A percentile compares a stretch with the other conserved stretches of the same genome.
Conservation (phyloP, 371 early-diverging fungal genomes). For the Massospora cicadina region DNA sequence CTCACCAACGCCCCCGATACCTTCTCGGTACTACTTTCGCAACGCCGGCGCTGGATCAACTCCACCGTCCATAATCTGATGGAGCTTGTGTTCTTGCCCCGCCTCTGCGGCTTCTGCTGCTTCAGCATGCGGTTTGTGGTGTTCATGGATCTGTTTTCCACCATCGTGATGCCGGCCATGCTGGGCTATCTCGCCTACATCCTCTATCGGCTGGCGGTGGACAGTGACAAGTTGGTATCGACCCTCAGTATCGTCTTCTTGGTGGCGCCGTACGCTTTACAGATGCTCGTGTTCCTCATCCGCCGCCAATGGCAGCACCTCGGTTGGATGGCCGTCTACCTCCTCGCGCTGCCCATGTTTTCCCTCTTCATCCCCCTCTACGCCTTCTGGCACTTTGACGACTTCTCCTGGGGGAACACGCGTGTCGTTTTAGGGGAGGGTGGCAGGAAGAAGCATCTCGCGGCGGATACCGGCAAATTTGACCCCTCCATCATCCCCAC, state of each 20-base stretch:
- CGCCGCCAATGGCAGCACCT: constrained; percentile 80
- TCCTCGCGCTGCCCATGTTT: constrained; percentile 67
- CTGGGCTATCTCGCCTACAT: constrained; percentile 68
- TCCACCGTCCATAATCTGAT: constrained; percentile 92
- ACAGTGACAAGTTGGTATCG: constrained; percentile 30
- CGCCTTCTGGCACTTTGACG: constrained; percentile 94
- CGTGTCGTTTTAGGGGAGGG: constrained; percentile 65
- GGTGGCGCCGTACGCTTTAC: constrained; percentile 63
- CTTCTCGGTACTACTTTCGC: constrained; percentile 86
- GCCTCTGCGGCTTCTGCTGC: constrained; percentile 92
- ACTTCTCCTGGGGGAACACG: constrained; percentile 97
- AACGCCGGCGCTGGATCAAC: constrained; percentile 97
- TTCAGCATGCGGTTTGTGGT: constrained; percentile 98
- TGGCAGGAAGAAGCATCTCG: constrained; percentile 38
- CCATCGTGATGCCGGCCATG: constrained; percentile 83
- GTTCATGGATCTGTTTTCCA: constrained; percentile 80
- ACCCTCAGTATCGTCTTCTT: constrained; percentile 44
- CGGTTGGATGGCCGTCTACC: constrained; percentile 87
- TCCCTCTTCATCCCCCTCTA: constrained; percentile 67
- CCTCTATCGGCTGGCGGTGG: constrained; percentile 31
- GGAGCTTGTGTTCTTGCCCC: constrained; percentile 70
- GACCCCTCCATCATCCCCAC: constrained; percentile 24
- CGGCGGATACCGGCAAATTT: constrained; percentile 21
- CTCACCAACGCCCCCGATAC: constrained; percentile 90
- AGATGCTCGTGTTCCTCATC: constrained; percentile 66